Conservation (phyloP, 495 filamentous ascomycete genomes). For the Penicillium paxilli region DNA sequence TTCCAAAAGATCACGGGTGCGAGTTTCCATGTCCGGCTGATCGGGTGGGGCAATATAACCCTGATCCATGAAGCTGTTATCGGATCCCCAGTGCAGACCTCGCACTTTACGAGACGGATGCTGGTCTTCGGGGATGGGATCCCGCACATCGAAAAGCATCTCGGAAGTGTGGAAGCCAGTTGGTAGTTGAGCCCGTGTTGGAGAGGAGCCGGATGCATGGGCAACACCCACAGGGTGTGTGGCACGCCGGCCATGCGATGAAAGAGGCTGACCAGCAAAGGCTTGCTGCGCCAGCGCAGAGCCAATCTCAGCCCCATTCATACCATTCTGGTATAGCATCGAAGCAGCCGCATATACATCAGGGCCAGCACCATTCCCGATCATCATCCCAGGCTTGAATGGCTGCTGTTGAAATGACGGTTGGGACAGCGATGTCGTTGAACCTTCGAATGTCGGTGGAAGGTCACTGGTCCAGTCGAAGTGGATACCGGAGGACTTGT, state of each 20-base stretch:
- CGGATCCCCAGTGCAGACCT: slow-evolving; percentile 64
- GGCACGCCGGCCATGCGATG: slow-evolving; percentile 16
- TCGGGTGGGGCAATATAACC: slow-evolving; percentile 55
- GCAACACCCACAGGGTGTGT: slow-evolving; percentile 17
- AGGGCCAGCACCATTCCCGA: slow-evolving; percentile 21
- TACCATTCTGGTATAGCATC: slow-evolving; percentile 44
- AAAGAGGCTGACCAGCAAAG: slow-evolving; percentile 27
- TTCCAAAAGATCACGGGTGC: slow-evolving; percentile 52
- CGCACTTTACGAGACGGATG: slow-evolving; percentile 39
- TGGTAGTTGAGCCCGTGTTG: slow-evolving; percentile 23
- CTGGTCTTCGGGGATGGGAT: slow-evolving; percentile 41
- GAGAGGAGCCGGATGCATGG: slow-evolving; percentile 16
- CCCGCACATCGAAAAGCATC: slow-evolving; percentile 46
- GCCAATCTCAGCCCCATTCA: slow-evolving; percentile 31
- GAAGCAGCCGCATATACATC: slow-evolving; percentile 55
- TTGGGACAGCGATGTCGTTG: slow-evolving; percentile 61
- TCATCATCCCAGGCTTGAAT: slow-evolving; percentile 25
- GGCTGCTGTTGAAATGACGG: slow-evolving; percentile 33
- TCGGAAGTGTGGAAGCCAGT: slow-evolving; percentile 44
- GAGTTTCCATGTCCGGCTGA: slow-evolving; percentile 55
- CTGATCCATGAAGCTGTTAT: slow-evolving; percentile 58
- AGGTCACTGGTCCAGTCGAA: slow-evolving; percentile 57
- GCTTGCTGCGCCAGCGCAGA: slow-evolving; percentile 31
- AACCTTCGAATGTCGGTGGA: slow-evolving; percentile 60
- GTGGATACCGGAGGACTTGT: slow-evolving; percentile 46